A percentile compares a stretch with the other conserved stretches of the same genome.
phyloP scores from a whole-genome alignment of 2,329 filamentous ascomycete species.

The Exophiala sp. region DNA sequence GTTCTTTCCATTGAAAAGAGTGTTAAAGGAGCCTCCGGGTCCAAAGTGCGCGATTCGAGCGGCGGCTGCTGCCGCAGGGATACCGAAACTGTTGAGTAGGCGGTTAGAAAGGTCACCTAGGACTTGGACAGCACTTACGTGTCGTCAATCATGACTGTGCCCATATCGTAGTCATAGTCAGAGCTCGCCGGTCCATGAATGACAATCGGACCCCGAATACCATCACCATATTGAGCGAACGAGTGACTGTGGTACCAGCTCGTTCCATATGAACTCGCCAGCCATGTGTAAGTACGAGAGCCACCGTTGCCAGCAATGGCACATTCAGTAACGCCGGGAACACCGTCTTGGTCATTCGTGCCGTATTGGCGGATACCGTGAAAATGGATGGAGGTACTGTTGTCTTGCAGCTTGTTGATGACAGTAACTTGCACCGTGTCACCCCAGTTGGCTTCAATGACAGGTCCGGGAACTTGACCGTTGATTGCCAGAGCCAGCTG shows the following conservation, averaged over 20 bases:
- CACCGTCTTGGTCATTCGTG: slow-evolving; percentile 53
- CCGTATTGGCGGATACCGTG: slow-evolving; percentile 47
- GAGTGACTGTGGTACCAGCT: slow-evolving; percentile 59
- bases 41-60: slow-evolving; percentile 24
- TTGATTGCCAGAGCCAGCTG: slow-evolving; percentile 61
- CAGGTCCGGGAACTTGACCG: slow-evolving; percentile 60
- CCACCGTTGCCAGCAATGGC: slow-evolving; percentile 47
- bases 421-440: slow-evolving; percentile 51
- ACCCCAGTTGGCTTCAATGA: slow-evolving; percentile 60
- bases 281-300: slow-evolving; percentile 53
- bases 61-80: slow-evolving; percentile 16
- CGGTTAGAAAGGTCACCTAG: not conserved
- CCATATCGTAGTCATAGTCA: slow-evolving; percentile 28
- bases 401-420: slow-evolving; percentile 48
- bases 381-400: slow-evolving; percentile 53
- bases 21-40: slow-evolving; percentile 25
- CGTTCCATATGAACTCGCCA: slow-evolving; percentile 49
- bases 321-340: slow-evolving; percentile 48
- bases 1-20: slow-evolving; percentile 29
- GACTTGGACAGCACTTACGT: slow-evolving; percentile 11
- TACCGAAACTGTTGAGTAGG: slow-evolving; percentile 26
- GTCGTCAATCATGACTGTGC: slow-evolving; percentile 28
- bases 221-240: slow-evolving; percentile 32
- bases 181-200: slow-evolving; percentile 28
- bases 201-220: slow-evolving; percentile 28